These are phyloP conservation scores for Citrus medica DNA, from an alignment of 345 rosid species.

Conservation along the genomic window DNA sequence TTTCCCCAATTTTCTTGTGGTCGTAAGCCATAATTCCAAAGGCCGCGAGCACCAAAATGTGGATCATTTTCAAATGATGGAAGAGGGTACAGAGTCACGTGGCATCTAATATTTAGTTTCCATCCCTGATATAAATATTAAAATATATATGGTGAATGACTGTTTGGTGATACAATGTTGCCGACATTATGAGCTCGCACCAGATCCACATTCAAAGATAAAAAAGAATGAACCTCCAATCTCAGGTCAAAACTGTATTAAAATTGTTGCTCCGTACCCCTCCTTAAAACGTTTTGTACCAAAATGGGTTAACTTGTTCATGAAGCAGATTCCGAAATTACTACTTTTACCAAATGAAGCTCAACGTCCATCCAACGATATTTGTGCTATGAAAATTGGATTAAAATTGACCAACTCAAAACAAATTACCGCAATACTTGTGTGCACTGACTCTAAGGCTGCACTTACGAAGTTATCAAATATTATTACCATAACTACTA, in stretches of 20 bases:
- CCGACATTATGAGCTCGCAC: slow-evolving; percentile 10
- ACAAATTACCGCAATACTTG: background rate
- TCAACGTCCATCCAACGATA: background rate
- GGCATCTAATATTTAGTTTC: background rate
- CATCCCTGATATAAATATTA: too few species aligned
- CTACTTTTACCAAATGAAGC: background rate
- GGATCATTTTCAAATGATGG: background rate
- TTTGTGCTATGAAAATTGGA: background rate
- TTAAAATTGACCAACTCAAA: background rate
- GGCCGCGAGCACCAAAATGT: background rate
- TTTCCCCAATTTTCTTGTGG: background rate
- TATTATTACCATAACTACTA: background rate
- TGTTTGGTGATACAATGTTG: slow-evolving; percentile 4
- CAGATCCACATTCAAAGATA: too few species aligned
- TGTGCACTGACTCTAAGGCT: background rate
- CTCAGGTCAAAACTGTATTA: too few species aligned
- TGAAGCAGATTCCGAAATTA: too few species aligned
- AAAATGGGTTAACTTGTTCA: background rate
- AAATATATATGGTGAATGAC: too few species aligned
- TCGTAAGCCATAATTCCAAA: background rate
- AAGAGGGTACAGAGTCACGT: background rate
- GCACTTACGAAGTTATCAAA: background rate
- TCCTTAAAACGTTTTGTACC: background rate
- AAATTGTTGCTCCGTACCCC: too few species aligned
- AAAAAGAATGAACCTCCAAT: too few species aligned